A percentile compares a stretch with the other conserved stretches of the same genome.
phyloP scores from a whole-genome alignment of 805 yeast genomes.

The Candida takata region DNA sequence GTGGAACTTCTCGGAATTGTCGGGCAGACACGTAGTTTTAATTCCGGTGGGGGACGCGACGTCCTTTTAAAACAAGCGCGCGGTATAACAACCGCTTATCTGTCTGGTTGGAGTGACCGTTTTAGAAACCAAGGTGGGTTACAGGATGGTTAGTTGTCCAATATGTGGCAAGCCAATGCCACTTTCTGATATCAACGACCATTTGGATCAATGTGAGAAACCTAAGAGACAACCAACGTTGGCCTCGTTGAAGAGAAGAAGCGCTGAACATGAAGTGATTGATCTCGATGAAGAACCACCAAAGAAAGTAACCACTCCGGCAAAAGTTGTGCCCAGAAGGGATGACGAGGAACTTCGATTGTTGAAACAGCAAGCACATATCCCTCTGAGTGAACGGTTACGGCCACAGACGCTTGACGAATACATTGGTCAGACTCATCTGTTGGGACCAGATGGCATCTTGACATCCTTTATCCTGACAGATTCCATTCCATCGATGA shows the following conservation, averaged over 20 bases:
- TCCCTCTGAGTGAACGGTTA: constrained; percentile 69
- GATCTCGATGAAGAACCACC: constrained; percentile 2
- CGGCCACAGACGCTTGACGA: constrained; percentile 68
- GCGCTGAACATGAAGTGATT: constrained; percentile 8
- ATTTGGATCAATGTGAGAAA: constrained; percentile 20
- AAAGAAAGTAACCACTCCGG: neutral
- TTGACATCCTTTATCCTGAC: constrained; percentile 56
- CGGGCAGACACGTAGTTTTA: too few relatives aligned
- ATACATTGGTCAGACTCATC: constrained; percentile 80
- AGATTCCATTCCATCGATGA: constrained; percentile 73
- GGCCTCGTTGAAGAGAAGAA: constrained; percentile 1
- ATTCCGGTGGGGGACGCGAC: too few relatives aligned
- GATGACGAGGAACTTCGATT: constrained; percentile 6
- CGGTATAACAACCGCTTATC: too few relatives aligned
- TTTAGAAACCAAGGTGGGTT: neutral
- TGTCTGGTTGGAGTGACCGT: too few relatives aligned
- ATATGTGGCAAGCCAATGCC: constrained; percentile 17
- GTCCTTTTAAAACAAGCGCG: too few relatives aligned
- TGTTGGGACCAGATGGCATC: constrained; percentile 59
- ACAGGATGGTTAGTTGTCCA: constrained; percentile 22
- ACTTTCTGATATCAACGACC: constrained; percentile 17
- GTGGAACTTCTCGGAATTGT: too few relatives aligned
- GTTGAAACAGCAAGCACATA: constrained; percentile 9
- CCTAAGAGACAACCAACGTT: constrained; percentile 1
- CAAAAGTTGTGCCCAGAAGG: neutral